Evolutionary conservation across 2,329 filamentous ascomycete genomes (phyloP).

Genomic region (Aspergillus sp.): DNA sequence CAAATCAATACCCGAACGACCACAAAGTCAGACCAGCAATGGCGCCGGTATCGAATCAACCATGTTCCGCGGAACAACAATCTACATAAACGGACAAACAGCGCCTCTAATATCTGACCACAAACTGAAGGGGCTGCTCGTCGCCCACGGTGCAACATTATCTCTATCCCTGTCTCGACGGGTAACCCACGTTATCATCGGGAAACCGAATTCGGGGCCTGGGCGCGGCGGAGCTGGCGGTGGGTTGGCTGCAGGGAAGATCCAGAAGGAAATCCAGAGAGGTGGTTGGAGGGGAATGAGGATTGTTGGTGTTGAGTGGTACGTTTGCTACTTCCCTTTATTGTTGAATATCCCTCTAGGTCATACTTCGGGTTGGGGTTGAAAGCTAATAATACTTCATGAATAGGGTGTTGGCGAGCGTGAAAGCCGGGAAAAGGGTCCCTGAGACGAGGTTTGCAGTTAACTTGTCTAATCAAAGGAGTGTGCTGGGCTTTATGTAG

Average conservation of each 20-base stretch:
- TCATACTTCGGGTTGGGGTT: background rate
- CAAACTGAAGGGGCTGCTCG: constrained; percentile 75
- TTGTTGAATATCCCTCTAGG: background rate
- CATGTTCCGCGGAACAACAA: constrained; percentile 69
- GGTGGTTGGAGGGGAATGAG: constrained; percentile 69
- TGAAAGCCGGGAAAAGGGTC: constrained; percentile 72
- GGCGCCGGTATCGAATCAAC: constrained; percentile 13
- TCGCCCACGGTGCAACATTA: constrained; percentile 69
- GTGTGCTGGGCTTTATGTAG: constrained; percentile 56
- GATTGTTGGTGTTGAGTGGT: constrained; percentile 82
- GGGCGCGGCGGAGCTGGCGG: constrained; percentile 67
- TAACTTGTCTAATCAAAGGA: constrained; percentile 62
- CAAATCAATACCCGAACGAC: background rate
- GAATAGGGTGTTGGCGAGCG: constrained; percentile 74
- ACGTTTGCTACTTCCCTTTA: constrained; percentile 27
- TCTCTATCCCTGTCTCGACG: constrained; percentile 70
- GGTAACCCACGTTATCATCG: constrained; percentile 85
- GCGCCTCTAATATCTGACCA: constrained; percentile 80
- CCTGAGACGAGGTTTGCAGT: constrained; percentile 72
- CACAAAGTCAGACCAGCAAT: no score
- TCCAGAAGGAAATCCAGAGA: constrained; percentile 74
- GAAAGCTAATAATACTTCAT: constrained; percentile 4
- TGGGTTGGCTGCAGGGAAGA: constrained; percentile 72
- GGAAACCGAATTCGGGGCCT: constrained; percentile 52
- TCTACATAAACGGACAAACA: constrained; percentile 89